Evolutionary conservation across 208 protist species (phyloP), one percentile per base, ranked within the genome.

Genomic region (Balamuthia mandrillaris): DNA sequence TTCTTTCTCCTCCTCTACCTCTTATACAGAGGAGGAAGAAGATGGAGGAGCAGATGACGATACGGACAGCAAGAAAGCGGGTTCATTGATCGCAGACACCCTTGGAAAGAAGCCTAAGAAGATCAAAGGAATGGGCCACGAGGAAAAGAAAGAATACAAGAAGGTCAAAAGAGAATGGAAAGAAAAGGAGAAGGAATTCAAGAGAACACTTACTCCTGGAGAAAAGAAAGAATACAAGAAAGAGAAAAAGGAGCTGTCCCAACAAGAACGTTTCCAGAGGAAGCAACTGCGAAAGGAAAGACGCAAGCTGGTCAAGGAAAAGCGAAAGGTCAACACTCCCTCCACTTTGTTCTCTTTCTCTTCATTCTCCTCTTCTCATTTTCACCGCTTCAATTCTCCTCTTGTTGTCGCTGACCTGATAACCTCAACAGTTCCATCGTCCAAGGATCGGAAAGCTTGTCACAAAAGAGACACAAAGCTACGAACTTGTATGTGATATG

Each of bases 361-460:
- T 31, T 58, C 29, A 27, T 58, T 58, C n/a, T 58, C 1, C n/a
- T 58, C 29, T 31, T 58, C 1, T 52, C 14, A 10, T 52, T n/a
- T 18, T n/a, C 47, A 52, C 14, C 14, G 47, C 18, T 10, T 18
- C 56, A 18, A 63, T 29, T 9, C 21, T 18, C 7, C 24, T 31
- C 24, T 12, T 63, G 56, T 29, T 7, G 10, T 9, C n/a, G 12
- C 10, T 9, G 9, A 29, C 6, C 56, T 21, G 56, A 63, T 9
- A 14, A 21, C 6, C 33, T 18, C 10, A 74, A 41, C 63, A 51
- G n/a, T 74, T 51, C 63, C 42, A 74, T 16, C 42, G 49, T 10
- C 63, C 63, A 7, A 74, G 49, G 44, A 78, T 78, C n/a, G 68
- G 68, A 16, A 51, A 78, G 68, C 39, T 58, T 3, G 68, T 78